Percentiles rank a stretch among this genome's conserved stretches.
Conservation (phyloP, 169 alveolate species). For the Toxoplasma gondii region DNA sequence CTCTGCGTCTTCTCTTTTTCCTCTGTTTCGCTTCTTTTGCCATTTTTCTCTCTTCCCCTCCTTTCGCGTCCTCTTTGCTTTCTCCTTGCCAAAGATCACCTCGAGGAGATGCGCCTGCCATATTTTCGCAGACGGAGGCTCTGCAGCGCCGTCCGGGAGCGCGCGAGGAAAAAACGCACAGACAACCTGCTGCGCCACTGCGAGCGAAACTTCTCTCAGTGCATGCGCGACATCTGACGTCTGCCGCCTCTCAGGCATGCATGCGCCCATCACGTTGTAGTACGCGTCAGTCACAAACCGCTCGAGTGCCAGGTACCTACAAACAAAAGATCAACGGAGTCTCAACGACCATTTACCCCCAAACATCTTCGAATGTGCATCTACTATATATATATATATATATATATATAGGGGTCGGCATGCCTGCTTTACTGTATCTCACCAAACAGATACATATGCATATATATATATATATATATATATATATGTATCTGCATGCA, state of each 20-base stretch:
- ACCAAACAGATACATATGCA: too few relatives aligned
- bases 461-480: too few relatives aligned
- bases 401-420: too few relatives aligned
- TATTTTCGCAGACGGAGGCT: not conserved
- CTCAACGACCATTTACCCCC: too few relatives aligned
- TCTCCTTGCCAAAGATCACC: not conserved
- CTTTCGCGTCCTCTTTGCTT: not conserved
- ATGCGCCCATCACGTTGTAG: conserved; percentile 17
- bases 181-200: not conserved
- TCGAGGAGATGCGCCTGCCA: conserved; percentile 33
- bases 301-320: conserved; percentile 41
- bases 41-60: not conserved
- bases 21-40: too few relatives aligned
- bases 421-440: too few relatives aligned
- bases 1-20: too few relatives aligned
- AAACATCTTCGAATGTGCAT: too few relatives aligned
- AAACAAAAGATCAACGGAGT: not conserved
- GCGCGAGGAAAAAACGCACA: not conserved
- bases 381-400: too few relatives aligned
- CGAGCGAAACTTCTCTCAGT: not conserved
- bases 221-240: not conserved
- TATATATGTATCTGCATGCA: too few relatives aligned
- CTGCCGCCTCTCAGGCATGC: conserved; percentile 18
- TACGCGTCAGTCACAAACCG: conserved; percentile 41
- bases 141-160: not conserved